phyloP scores from a whole-genome alignment of 164 flowering plant genomes.

The Litsea cubeba region DNA sequence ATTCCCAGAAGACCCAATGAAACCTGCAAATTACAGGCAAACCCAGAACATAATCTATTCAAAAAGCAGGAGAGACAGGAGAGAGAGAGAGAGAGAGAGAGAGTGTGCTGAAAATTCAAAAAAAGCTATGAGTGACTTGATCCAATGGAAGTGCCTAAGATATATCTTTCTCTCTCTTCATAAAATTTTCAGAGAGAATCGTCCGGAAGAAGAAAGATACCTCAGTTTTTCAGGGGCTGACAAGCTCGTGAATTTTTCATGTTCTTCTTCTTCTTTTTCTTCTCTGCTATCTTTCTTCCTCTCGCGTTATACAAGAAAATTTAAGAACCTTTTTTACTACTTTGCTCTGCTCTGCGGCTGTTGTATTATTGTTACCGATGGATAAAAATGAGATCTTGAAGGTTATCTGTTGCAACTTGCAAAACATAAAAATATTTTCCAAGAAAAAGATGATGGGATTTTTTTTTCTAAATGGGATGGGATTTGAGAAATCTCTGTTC shows the following conservation, averaged over 20 bases:
- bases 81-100: neutral
- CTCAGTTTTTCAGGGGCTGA: conserved; percentile 37
- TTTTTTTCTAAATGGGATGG: neutral
- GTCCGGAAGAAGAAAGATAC: conserved; percentile 32
- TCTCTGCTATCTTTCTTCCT: neutral
- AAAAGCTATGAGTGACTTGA: neutral
- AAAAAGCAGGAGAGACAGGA: conserved; percentile 20
- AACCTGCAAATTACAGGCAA: conserved; percentile 1
- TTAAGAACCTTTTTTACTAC: neutral
- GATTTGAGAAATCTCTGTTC: neutral
- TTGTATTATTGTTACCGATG: neutral
- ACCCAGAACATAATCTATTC: neutral
- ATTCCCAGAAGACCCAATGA: neutral
- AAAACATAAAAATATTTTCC: neutral
- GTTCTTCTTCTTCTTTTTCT: conserved; percentile 7
- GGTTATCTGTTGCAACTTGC: too few species aligned
- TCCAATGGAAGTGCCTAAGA: neutral
- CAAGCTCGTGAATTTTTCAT: conserved; percentile 34
- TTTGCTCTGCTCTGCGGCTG: neutral
- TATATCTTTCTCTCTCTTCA: conserved; percentile 4
- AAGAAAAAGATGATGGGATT: too few species aligned
- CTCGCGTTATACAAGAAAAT: neutral
- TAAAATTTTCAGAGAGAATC: conserved; percentile 46
- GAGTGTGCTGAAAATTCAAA: too few species aligned
- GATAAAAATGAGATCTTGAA: too few species aligned